These are phyloP conservation scores for Chlamydomonas eustigma DNA, from an alignment of 139 green algal genomes.

Conservation along the genomic window DNA sequence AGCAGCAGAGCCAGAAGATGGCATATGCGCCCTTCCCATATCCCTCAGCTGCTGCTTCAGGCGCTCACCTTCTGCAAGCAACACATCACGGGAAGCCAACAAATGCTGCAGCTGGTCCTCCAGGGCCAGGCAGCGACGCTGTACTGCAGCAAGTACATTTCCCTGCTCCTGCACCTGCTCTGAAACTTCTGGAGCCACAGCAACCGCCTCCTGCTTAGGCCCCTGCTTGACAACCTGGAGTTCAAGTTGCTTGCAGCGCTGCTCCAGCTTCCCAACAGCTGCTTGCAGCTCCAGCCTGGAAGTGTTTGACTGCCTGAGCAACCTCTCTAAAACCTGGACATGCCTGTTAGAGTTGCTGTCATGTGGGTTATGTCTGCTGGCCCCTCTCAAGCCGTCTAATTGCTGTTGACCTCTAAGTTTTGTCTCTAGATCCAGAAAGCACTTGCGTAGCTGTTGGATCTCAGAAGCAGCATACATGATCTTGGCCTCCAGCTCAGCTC, in stretches of 20 bases:
- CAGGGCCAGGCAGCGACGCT: not conserved
- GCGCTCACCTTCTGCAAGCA: not conserved
- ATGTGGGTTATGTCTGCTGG: not conserved
- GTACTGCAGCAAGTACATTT: not conserved
- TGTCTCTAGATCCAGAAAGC: not conserved
- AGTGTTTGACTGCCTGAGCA: not conserved
- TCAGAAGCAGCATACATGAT: not conserved
- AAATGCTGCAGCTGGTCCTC: not conserved
- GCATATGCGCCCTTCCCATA: not conserved
- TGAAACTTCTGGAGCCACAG: not conserved
- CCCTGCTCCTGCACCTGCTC: conserved; percentile 2
- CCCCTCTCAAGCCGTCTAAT: no score
- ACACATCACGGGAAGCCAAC: not conserved
- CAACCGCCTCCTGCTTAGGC: not conserved
- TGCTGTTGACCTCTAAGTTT: not conserved
- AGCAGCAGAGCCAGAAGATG: no score
- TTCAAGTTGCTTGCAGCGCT: not conserved
- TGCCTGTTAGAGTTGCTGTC: not conserved
- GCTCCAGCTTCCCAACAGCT: not conserved
- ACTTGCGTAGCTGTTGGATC: not conserved
- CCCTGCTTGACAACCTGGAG: not conserved
- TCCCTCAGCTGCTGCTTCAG: not conserved
- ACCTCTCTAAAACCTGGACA: not conserved
- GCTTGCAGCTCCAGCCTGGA: not conserved
- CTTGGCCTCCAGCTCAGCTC: not conserved